Base-by-base conservation (phyloP, 257 asterid species). In the Paulownia fortunei region DNA sequence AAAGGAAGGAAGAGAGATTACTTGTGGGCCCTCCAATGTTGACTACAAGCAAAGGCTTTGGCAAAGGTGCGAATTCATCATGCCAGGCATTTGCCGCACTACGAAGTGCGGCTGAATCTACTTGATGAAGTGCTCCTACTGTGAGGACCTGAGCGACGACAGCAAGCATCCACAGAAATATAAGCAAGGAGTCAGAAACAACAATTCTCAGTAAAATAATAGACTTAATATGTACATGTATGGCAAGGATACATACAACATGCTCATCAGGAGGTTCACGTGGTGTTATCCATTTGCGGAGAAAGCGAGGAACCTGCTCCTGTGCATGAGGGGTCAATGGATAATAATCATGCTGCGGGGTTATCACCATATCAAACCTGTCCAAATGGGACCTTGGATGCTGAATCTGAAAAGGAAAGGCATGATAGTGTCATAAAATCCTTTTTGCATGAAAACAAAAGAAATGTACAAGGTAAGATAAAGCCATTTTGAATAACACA, bases 11-110 rank as follows among this genome's bases (percentile, higher is more conserved):
- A 60, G 78, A 75, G 58, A 80, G 24, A 19, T 86, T 89, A 95
- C 99, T 90, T 88, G 94, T 82, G 71, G 99, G 98, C 69, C 98
- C 97, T 73, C 99, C 99, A 56, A 95, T 87, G 87, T 89, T 93
- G 86, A 95, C 93, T 42, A 93, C 98, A 69, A 95, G 85, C 82
- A 95, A 80, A 27, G 99, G 99, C 90, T 89, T 95, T 27, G 97
- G 92, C 79, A 91, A 63, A 78, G 92, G 92, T 69, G 97, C 97
- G 73, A 95, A 91, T 85, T 88, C 97, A 63, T 91, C 86, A 58
- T 93, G 97, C 99, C 99, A 95, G 69, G 92, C 72, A 80, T 67
- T 86, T 70, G 99, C 98, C 30, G 97, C 94, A 82, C 85, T 81
- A 42, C 98, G 94, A 52, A 95, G 97, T 18, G 89, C 84, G 74